phyloP scores from a whole-genome alignment of 108 stramenopile species.

The Cylindrotheca fusiformis region DNA sequence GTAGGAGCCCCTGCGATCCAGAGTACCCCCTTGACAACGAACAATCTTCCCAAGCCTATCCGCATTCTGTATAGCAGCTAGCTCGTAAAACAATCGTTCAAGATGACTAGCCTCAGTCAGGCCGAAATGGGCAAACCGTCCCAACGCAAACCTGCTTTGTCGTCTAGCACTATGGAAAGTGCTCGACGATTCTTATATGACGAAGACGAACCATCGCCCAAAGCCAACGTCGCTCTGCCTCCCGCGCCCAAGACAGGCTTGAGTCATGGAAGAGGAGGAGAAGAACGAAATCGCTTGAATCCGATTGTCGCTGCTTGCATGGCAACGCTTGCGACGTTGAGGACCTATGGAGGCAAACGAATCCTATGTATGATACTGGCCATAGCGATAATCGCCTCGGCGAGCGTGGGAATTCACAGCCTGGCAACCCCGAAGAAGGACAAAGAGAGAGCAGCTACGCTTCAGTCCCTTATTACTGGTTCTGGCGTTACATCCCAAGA shows the following conservation, averaged over 20 bases:
- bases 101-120: background rate
- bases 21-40: too few relatives aligned
- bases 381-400: slow-evolving; percentile 9
- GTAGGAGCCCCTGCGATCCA: too few relatives aligned
- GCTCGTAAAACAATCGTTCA: background rate
- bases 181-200: slow-evolving; percentile 43
- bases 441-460: slow-evolving; percentile 7
- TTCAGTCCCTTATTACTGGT: slow-evolving; percentile 20
- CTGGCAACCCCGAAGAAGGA: slow-evolving; percentile 2
- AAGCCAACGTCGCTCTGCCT: background rate
- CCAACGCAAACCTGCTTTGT: background rate
- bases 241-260: background rate
- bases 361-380: slow-evolving; percentile 1
- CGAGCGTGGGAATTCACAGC: slow-evolving; percentile 2
- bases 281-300: slow-evolving; percentile 12
- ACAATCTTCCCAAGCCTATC: too few relatives aligned
- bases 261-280: slow-evolving; percentile 1
- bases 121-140: background rate
- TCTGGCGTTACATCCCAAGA: slow-evolving; percentile 9
- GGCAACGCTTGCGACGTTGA: slow-evolving; percentile 6
- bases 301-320: slow-evolving; percentile 14
- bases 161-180: slow-evolving; percentile 16
- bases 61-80: background rate
- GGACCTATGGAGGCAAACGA: slow-evolving; percentile 6
- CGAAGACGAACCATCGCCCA: slow-evolving; percentile 29